A percentile compares a stretch with the other conserved stretches of the same genome.
Evolutionary conservation across 148 eudicot genomes (phyloP).

Genomic region (Rheum nobile): DNA sequence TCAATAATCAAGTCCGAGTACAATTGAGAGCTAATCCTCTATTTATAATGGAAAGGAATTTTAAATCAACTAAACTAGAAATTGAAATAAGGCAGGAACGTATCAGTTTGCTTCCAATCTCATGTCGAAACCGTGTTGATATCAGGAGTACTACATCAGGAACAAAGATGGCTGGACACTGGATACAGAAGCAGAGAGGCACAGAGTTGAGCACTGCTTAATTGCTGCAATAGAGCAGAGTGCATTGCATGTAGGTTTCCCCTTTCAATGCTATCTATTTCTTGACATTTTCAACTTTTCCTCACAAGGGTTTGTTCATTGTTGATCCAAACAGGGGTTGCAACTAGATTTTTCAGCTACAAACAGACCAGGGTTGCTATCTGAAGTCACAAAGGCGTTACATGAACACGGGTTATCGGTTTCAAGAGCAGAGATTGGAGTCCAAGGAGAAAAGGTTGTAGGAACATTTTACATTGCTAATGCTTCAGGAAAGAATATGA

Average conservation of each 20-base stretch:
- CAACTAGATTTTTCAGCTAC: conserved; percentile 50
- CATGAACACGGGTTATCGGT: conserved; percentile 61
- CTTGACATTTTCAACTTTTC: neutral
- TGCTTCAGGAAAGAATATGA: neutral
- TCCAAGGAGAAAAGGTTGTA: conserved; percentile 15
- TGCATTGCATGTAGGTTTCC: conserved; percentile 45
- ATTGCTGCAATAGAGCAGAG: conserved; percentile 72
- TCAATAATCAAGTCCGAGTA: too few species aligned
- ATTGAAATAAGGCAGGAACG: too few species aligned
- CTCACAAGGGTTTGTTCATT: too few species aligned
- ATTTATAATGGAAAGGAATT: too few species aligned
- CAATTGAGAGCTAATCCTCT: too few species aligned
- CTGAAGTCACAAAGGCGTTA: conserved; percentile 60
- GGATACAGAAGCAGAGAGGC: conserved; percentile 45
- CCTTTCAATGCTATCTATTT: too few species aligned
- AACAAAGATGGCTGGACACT: conserved; percentile 49
- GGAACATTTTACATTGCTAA: neutral
- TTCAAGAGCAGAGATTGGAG: conserved; percentile 60
- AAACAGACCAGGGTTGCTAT: conserved; percentile 50
- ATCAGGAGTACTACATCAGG: conserved; percentile 71
- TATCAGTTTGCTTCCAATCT: neutral
- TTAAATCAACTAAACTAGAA: too few species aligned
- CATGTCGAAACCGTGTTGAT: neutral
- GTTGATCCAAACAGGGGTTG: conserved; percentile 43
- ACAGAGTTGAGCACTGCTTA: conserved; percentile 43